Conservation (phyloP, 345 rosid genomes). For the Mercurialis annua region DNA sequence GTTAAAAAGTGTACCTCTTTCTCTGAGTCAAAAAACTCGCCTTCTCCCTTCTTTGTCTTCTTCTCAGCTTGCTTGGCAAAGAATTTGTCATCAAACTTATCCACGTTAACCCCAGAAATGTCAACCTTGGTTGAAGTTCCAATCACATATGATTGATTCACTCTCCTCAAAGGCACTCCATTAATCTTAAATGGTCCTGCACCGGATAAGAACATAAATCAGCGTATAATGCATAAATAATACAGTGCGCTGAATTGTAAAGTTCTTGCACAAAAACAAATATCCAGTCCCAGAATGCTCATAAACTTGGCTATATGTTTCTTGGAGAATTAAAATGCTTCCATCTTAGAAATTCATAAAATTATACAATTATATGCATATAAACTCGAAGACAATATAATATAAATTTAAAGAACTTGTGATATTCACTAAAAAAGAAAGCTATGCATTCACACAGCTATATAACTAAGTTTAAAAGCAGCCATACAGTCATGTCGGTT, state of each 20-base stretch:
- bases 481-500: too few relatives aligned
- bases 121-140: conserved; percentile 69
- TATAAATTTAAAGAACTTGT: neutral
- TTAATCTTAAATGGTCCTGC: conserved; percentile 71
- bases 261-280: neutral
- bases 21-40: conserved; percentile 70
- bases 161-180: conserved; percentile 73
- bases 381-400: neutral
- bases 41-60: conserved; percentile 68
- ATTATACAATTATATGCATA: neutral
- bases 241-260: too few relatives aligned
- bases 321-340: neutral
- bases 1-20: conserved; percentile 39
- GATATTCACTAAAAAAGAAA: too few relatives aligned
- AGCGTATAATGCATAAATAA: neutral
- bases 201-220: neutral
- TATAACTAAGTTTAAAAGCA: too few relatives aligned
- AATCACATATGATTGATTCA: conserved; percentile 58
- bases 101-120: conserved; percentile 52
- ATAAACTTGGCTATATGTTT: neutral
- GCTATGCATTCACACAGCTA: too few relatives aligned
- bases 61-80: conserved; percentile 54
- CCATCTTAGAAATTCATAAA: neutral
- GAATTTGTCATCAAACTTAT: conserved; percentile 36
- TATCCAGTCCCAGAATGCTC: neutral